These are phyloP conservation scores for Cucumis cinereus DNA, from an alignment of 306 rosid genomes.

Conservation along the genomic window DNA sequence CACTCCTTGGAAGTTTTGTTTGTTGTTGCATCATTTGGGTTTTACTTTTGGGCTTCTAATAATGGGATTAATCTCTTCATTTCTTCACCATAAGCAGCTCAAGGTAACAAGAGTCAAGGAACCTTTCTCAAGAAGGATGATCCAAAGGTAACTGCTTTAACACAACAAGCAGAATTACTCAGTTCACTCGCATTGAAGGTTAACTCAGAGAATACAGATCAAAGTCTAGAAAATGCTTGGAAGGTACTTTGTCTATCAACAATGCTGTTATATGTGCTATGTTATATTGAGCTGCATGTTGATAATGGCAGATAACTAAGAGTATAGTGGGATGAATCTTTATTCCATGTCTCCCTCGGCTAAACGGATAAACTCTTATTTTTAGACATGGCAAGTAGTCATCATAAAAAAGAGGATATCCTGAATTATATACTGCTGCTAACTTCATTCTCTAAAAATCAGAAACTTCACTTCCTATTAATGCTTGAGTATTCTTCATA, in stretches of 20 bases:
- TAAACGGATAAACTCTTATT: neutral
- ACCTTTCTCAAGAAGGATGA: conserved; percentile 82
- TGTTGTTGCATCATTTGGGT: neutral
- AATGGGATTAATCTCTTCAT: conserved; percentile 14
- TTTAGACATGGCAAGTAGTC: neutral
- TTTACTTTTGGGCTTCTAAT: neutral
- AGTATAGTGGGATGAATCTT: neutral
- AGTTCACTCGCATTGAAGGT: conserved; percentile 81
- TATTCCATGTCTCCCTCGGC: neutral
- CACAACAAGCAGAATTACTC: conserved; percentile 93
- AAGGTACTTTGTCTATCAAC: conserved; percentile 33
- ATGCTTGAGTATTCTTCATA: neutral
- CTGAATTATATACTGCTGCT: neutral
- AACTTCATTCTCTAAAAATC: neutral
- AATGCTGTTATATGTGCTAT: neutral
- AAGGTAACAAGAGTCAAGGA: conserved; percentile 45
- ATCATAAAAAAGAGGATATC: neutral
- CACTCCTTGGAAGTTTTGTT: neutral
- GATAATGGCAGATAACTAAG: neutral
- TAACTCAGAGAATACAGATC: conserved; percentile 72
- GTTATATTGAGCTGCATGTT: neutral
- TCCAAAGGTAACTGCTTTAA: conserved; percentile 62
- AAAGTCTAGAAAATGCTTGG: conserved; percentile 96
- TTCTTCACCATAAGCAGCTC: conserved; percentile 29
- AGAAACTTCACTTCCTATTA: neutral